Percentiles rank a stretch among this genome's conserved stretches.
Evolutionary conservation across 805 yeast genomes (phyloP).

Genomic region (Myxozyma lipomycoides): DNA sequence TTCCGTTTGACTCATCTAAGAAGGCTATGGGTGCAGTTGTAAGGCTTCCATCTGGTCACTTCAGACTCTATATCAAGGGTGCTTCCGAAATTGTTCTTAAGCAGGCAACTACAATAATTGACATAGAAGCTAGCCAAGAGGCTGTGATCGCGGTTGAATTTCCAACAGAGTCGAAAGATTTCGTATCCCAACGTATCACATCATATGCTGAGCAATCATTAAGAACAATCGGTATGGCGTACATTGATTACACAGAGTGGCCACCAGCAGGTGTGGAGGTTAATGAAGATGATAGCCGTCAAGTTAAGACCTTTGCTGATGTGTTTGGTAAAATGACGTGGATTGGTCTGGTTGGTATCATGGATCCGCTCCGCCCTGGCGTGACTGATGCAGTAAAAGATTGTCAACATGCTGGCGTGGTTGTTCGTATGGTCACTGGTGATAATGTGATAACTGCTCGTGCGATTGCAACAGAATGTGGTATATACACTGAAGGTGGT

Average conservation of each 20-base stretch:
- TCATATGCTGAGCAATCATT: conserved; percentile 72
- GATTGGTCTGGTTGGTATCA: conserved; percentile 83
- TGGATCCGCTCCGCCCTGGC: conserved; percentile 89
- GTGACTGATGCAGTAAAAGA: conserved; percentile 83
- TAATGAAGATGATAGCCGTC: conserved; percentile 28
- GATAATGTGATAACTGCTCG: conserved; percentile 88
- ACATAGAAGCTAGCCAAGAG: conserved; percentile 11
- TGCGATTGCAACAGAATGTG: conserved; percentile 84
- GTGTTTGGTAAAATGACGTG: conserved; percentile 43
- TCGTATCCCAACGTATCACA: conserved; percentile 45
- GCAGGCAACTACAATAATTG: conserved; percentile 30
- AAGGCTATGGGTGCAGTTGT: conserved; percentile 89
- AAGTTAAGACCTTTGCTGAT: conserved; percentile 22
- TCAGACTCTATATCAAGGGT: conserved; percentile 75
- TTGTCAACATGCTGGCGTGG: conserved; percentile 87
- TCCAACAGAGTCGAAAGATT: conserved; percentile 20
- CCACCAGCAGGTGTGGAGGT: conserved; percentile 53
- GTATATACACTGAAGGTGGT: conserved; percentile 54
- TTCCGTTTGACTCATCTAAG: conserved; percentile 88
- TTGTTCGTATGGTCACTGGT: conserved; percentile 97
- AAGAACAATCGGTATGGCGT: conserved; percentile 85
- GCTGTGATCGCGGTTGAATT: conserved; percentile 26
- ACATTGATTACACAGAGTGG: conserved; percentile 66
- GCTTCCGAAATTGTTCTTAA: conserved; percentile 85
- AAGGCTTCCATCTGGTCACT: conserved; percentile 43